phyloP scores from a whole-genome alignment of 1,284 basidiomycete genomes.

The Apiotrichum brassicae region DNA sequence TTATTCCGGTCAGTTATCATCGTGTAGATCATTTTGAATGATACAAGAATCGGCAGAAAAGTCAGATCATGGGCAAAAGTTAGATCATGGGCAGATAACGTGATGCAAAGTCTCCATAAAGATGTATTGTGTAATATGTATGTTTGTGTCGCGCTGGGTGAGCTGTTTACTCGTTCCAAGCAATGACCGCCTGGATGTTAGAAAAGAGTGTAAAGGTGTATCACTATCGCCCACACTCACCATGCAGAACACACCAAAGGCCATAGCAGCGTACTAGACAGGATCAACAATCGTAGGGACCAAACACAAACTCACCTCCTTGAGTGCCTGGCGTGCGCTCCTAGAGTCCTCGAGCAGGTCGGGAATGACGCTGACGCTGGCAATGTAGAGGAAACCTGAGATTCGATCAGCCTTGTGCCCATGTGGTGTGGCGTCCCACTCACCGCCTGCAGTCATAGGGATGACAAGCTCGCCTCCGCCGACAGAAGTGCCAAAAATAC shows the following conservation, averaged over 20 bases:
- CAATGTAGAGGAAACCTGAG: slow-evolving; percentile 82
- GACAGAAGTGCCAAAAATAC: slow-evolving; percentile 72
- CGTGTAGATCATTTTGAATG: no score
- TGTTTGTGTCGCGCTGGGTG: no score
- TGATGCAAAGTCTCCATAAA: no score
- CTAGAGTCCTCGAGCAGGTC: slow-evolving; percentile 78
- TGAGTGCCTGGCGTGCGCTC: slow-evolving; percentile 72
- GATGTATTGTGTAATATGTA: no score
- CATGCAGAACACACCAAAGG: slow-evolving; percentile 80
- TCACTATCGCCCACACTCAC: slow-evolving; percentile 50
- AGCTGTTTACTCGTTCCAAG: slow-evolving; percentile 66
- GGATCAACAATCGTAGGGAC: slow-evolving; percentile 5
- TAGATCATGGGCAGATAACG: no score
- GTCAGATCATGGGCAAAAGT: no score
- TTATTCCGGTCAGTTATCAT: no score
- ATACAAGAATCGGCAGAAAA: no score
- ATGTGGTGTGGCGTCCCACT: slow-evolving; percentile 5
- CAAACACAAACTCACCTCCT: slow-evolving; percentile 57
- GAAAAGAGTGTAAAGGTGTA: background rate
- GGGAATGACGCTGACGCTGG: slow-evolving; percentile 79
- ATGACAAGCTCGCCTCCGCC: slow-evolving; percentile 74
- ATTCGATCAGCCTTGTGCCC: background rate
- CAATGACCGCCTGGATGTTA: slow-evolving; percentile 36
- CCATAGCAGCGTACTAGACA: slow-evolving; percentile 75
- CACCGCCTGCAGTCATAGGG: slow-evolving; percentile 72